phyloP scores from a whole-genome alignment of 2,329 filamentous ascomycete genomes.

The Teratosphaeria gauchensis region DNA sequence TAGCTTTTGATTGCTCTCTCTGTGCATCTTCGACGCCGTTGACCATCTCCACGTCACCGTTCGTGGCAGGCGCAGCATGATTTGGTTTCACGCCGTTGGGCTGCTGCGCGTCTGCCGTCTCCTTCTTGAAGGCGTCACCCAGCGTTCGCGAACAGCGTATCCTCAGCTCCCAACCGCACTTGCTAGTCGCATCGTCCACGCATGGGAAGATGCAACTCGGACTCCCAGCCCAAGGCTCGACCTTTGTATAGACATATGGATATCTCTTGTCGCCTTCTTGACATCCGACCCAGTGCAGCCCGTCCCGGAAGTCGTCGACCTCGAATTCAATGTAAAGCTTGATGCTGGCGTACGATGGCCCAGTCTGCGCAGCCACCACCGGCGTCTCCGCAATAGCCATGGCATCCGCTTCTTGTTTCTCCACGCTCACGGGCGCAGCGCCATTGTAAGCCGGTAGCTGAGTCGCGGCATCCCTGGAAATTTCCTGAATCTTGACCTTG shows the following conservation, averaged over 20 bases:
- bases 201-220: slow-evolving; percentile 88
- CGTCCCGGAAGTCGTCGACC: slow-evolving; percentile 68
- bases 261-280: slow-evolving; percentile 71
- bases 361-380: slow-evolving; percentile 17
- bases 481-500: slow-evolving; percentile 51
- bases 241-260: slow-evolving; percentile 83
- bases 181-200: slow-evolving; percentile 71
- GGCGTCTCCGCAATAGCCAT: slow-evolving; percentile 20
- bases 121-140: slow-evolving; percentile 55
- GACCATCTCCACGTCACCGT: slow-evolving; percentile 30
- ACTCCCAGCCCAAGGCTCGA: slow-evolving; percentile 66
- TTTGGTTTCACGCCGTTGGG: slow-evolving; percentile 19
- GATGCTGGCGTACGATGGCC: slow-evolving; percentile 47
- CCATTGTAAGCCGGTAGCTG: slow-evolving; percentile 30
- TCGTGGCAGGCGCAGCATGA: slow-evolving; percentile 26
- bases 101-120: slow-evolving; percentile 13
- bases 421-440: slow-evolving; percentile 26
- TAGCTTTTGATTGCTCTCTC: slow-evolving; percentile 6
- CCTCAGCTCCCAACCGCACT: slow-evolving; percentile 79
- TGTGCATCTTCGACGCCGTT: slow-evolving; percentile 18
- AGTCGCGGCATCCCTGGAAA: slow-evolving; percentile 36
- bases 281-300: slow-evolving; percentile 82
- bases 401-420: slow-evolving; percentile 24
- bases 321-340: slow-evolving; percentile 66
- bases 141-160: slow-evolving; percentile 79